A percentile compares a stretch with the other conserved stretches of the same genome.
Evolutionary conservation across 2,329 filamentous ascomycete species (phyloP).

Genomic region (Aspergillus sp.): DNA sequence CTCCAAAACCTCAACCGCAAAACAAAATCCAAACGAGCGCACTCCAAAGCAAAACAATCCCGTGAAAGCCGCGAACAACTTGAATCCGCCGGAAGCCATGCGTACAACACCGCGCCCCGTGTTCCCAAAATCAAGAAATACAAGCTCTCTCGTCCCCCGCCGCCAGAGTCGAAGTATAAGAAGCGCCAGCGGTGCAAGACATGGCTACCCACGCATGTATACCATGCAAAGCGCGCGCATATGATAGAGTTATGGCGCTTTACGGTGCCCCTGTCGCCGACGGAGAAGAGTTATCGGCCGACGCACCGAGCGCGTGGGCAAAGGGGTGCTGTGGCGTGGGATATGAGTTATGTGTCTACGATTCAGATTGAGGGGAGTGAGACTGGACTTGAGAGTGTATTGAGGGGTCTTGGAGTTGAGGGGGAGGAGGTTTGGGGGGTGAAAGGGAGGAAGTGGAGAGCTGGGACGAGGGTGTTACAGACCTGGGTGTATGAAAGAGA

Average conservation of each 20-base stretch:
- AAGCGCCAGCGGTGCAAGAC: conserved; percentile 84
- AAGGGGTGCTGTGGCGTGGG: conserved; percentile 78
- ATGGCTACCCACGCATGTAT: conserved; percentile 91
- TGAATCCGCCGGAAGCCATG: conserved; percentile 22
- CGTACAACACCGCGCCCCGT: conserved; percentile 32
- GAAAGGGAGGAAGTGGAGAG: conserved; percentile 64
- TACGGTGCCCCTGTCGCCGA: conserved; percentile 74
- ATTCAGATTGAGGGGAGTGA: conserved; percentile 66
- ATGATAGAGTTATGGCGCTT: conserved; percentile 96
- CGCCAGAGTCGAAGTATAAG: conserved; percentile 64
- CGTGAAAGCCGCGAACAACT: conserved; percentile 16
- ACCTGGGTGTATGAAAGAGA: conserved; percentile 54
- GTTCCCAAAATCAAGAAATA: conserved; percentile 64
- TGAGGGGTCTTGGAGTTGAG: conserved; percentile 59
- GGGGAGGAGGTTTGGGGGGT: conserved; percentile 55
- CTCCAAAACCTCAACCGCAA: conserved; percentile 54
- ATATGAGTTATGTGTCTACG: conserved; percentile 89
- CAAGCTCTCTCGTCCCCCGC: conserved; percentile 57
- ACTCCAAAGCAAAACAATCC: conserved; percentile 40
- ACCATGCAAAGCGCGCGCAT: conserved; percentile 82
- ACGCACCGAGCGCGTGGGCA: conserved; percentile 73
- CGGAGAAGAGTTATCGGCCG: conserved; percentile 80
- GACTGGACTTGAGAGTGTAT: conserved; percentile 56
- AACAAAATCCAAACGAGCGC: conserved; percentile 33
- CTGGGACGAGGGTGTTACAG: conserved; percentile 51